Base-by-base conservation (phyloP, 495 filamentous ascomycete genomes). In the Aspergillus ostianus region DNA sequence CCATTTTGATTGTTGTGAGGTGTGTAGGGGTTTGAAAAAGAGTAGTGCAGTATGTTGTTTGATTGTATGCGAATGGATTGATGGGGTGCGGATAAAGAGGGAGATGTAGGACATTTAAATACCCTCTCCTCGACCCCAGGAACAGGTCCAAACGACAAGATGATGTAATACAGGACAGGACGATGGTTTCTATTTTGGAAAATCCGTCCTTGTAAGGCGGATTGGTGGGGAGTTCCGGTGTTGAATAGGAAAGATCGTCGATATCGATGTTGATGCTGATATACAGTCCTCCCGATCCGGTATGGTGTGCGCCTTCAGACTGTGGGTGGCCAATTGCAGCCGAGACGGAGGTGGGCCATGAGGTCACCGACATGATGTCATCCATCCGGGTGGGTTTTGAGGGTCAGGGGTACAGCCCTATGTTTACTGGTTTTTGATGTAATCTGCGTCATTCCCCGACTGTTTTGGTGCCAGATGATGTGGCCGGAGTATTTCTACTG, bases 1-100 rank as follows among this genome's bases (percentile, higher is more conserved):
- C 72, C 72, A 74, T 72, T 46, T 15, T 67, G 62, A 15, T 15
- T 15, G 12, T 26, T 26, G 23, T 2, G 23, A 26, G 23, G 23
- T 26, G 23, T 26, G 23, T 26, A 4, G 23, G 4, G 23, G 2
- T 26, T 26, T 26, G 23, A 26, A 15, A 15, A 15, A 41, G 4
- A 41, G 13, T 13, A 41, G 32, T 41, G 36, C 8, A 41, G 36
- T 17, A 41, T 6, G 1, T 41, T 41, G 13, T 41, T 41, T 41
- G 36, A 15, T 41, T 41, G 36, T 12, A 15, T 41, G 36, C 13
- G 5, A 10, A 5, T 41, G 13, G 13, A 17, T 41, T 41, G 13
- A 41, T 41, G 36, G 5, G 36, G 2, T 13, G 10, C 36, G 15
- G 36, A 32, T 32, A 12, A 32, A 15, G 36, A 2, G 12, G 36